Evolutionary conservation across 495 filamentous ascomycete species (phyloP).

Genomic region (Daldinia bambusicola): DNA sequence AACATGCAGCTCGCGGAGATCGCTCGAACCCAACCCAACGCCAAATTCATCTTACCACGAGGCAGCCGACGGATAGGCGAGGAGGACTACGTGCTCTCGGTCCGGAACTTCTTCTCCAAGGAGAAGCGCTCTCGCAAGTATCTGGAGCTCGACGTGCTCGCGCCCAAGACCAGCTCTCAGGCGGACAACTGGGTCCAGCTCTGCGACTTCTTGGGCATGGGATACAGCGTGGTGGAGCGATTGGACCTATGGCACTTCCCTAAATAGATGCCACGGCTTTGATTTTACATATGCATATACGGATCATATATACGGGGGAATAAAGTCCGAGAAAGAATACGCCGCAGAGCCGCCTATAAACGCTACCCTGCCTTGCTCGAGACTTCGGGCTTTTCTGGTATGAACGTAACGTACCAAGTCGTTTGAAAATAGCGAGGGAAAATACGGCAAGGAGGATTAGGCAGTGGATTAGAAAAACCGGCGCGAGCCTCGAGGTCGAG

Average conservation of each 20-base stretch:
- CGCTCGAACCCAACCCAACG: conserved; percentile 29
- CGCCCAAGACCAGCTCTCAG: conserved; percentile 32
- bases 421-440: neutral
- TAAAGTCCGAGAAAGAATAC: neutral
- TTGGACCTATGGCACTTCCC: conserved; percentile 46
- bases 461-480: no score
- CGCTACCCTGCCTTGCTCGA: neutral
- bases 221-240: conserved; percentile 48
- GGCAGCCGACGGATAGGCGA: conserved; percentile 1
- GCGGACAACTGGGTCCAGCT: conserved; percentile 49
- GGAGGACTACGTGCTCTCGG: conserved; percentile 2
- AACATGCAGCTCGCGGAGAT: conserved; percentile 31
- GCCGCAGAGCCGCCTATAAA: neutral
- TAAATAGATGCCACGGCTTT: conserved; percentile 12
- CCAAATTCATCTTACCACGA: conserved; percentile 42
- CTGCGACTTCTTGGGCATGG: conserved; percentile 48
- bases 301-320: neutral
- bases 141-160: conserved; percentile 43
- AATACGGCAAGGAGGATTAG: neutral
- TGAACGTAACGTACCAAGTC: neutral
- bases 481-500: neutral
- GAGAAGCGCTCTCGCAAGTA: conserved; percentile 13
- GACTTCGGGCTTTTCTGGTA: no score
- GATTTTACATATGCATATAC: neutral
- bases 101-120: conserved; percentile 19